Percentiles rank a stretch among this genome's conserved stretches.
phyloP scores from a whole-genome alignment of 73 alveolate genomes.

The Paramecium sexaurelia region DNA sequence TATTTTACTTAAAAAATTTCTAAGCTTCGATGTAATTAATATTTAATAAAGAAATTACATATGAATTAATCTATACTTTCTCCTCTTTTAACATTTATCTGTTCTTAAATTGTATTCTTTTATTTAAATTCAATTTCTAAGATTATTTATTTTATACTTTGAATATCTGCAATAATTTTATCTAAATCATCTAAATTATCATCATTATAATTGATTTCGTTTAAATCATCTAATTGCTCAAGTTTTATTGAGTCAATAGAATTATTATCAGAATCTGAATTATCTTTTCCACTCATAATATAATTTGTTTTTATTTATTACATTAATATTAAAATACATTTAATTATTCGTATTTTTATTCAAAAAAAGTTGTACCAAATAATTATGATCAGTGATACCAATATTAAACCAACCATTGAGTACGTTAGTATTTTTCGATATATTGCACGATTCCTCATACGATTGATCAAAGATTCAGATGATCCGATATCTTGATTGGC shows the following conservation, averaged over 20 bases:
- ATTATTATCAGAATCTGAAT: not conserved
- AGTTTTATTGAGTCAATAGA: not conserved
- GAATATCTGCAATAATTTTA: not conserved
- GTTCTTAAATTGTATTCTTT: not conserved
- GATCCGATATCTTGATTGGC: not conserved
- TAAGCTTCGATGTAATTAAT: not conserved
- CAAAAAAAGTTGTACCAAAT: conserved; percentile 12
- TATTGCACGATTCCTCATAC: not conserved
- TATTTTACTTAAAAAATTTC: not conserved
- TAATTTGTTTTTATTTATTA: not conserved
- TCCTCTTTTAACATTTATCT: not conserved
- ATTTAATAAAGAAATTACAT: not conserved
- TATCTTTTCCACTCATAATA: not conserved
- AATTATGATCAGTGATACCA: not conserved
- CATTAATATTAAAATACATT: not conserved
- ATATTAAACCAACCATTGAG: not conserved
- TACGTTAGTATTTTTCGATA: not conserved
- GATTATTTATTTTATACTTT: not conserved
- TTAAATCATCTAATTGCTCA: not conserved
- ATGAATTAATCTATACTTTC: not conserved
- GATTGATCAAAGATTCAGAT: conserved; percentile 16
- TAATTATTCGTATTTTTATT: not conserved
- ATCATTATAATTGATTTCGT: not conserved
- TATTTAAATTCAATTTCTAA: not conserved
- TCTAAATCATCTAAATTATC: not conserved